These are phyloP conservation scores for Saturnispora hagleri DNA, from an alignment of 805 yeast species.

Conservation along the genomic window DNA sequence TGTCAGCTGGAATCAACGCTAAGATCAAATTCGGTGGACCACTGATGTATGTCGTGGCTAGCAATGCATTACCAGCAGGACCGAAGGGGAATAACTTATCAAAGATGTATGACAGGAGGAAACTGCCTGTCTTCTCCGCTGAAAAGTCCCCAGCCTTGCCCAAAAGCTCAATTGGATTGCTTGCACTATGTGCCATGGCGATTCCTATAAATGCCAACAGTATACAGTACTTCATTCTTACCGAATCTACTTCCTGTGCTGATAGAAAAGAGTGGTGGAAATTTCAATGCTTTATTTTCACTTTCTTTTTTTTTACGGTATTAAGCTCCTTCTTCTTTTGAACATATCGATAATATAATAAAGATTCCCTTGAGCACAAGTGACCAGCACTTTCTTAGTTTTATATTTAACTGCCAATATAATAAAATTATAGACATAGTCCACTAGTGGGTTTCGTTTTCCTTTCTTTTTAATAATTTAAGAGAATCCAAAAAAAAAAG, in stretches of 20 bases:
- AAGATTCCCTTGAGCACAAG: background rate
- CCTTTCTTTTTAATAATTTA: background rate
- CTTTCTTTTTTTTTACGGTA: background rate
- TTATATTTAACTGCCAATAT: background rate
- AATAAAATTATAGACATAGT: background rate
- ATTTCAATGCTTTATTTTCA: background rate
- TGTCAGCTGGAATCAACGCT: slow-evolving; percentile 47
- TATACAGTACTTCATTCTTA: background rate
- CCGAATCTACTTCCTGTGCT: background rate
- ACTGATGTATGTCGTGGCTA: slow-evolving; percentile 57
- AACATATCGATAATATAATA: background rate
- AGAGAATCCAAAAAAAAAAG: background rate
- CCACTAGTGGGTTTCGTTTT: background rate
- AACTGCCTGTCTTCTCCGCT: background rate
- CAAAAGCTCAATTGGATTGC: background rate
- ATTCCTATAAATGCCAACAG: background rate
- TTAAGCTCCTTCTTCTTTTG: background rate
- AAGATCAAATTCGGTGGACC: slow-evolving; percentile 55
- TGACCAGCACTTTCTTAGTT: background rate
- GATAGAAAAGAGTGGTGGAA: background rate
- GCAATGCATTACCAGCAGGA: slow-evolving; percentile 51
- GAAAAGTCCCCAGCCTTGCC: background rate
- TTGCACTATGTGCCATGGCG: background rate
- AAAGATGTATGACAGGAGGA: slow-evolving; percentile 29
- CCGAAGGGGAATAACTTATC: slow-evolving; percentile 40